Conservation (phyloP, 139 green algal species). For the Coelastrella sp. region DNA sequence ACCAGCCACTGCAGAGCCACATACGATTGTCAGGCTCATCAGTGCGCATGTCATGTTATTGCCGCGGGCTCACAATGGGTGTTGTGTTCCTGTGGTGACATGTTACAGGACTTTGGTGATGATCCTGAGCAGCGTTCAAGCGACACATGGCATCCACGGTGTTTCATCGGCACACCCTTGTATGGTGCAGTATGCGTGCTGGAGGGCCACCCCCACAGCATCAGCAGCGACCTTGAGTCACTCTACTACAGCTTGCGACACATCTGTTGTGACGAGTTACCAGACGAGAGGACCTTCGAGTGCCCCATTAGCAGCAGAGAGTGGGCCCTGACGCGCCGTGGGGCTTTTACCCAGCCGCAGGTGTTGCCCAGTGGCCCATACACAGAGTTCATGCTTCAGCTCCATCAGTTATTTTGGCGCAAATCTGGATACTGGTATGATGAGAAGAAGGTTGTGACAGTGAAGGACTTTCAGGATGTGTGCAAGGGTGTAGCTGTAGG, state of each 20-base stretch:
- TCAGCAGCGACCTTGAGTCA: background rate
- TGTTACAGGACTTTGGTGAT: background rate
- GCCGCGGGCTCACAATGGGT: too few species aligned
- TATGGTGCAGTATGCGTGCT: background rate
- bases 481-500: background rate
- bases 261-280: background rate
- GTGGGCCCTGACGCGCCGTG: background rate
- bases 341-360: background rate
- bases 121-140: background rate
- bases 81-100: background rate
- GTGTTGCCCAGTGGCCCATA: background rate
- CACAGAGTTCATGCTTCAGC: background rate
- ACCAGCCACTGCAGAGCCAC: background rate
- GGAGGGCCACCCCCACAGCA: background rate
- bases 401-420: background rate
- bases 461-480: background rate
- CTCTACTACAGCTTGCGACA: background rate
- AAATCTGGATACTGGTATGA: background rate
- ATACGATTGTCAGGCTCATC: background rate
- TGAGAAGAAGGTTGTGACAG: background rate
- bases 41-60: background rate
- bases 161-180: background rate
- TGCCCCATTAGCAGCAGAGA: background rate
- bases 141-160: background rate
- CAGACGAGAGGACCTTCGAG: background rate